Evolutionary conservation across 768 basidiomycete species (phyloP).

Genomic region (Myochromella boudieri): DNA sequence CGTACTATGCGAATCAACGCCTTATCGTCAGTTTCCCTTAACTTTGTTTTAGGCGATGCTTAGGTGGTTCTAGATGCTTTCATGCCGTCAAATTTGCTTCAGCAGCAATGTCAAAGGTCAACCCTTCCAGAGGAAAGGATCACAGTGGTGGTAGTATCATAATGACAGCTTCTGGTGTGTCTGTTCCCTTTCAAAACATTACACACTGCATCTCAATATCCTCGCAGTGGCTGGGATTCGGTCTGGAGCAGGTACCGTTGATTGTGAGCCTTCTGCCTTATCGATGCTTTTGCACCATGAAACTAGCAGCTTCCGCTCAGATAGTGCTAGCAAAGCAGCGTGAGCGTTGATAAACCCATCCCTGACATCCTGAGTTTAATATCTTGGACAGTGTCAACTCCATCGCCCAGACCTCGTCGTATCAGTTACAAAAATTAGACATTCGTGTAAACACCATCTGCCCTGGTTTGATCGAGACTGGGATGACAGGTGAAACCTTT

Average conservation of each 20-base stretch:
- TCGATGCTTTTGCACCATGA: too few relatives aligned
- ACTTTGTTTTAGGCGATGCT: not conserved
- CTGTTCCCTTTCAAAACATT: not conserved
- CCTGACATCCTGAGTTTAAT: not conserved
- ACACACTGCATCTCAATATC: conserved; percentile 1
- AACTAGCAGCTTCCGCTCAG: too few relatives aligned
- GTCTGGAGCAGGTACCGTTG: conserved; percentile 77
- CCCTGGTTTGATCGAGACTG: conserved; percentile 91
- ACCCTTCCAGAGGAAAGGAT: conserved; percentile 67
- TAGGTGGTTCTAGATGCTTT: conserved; percentile 63
- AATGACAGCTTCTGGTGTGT: conserved; percentile 78
- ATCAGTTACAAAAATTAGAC: conserved; percentile 78
- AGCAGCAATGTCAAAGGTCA: conserved; percentile 71
- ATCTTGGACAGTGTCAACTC: conserved; percentile 68
- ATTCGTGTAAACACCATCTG: conserved; percentile 90
- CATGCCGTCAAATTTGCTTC: conserved; percentile 87
- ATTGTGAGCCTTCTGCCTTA: conserved; percentile 57
- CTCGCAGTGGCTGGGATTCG: conserved; percentile 74
- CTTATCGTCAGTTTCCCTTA: conserved; percentile 40
- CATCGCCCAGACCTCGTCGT: conserved; percentile 79
- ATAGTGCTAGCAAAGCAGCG: conserved; percentile 94
- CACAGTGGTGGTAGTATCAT: conserved; percentile 80
- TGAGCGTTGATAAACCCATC: conserved; percentile 39
- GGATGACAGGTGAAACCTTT: conserved; percentile 83
- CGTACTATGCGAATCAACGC: conserved; percentile 77